Base-by-base conservation (phyloP, 495 filamentous ascomycete species). In the Lasiosphaeria hispida region DNA sequence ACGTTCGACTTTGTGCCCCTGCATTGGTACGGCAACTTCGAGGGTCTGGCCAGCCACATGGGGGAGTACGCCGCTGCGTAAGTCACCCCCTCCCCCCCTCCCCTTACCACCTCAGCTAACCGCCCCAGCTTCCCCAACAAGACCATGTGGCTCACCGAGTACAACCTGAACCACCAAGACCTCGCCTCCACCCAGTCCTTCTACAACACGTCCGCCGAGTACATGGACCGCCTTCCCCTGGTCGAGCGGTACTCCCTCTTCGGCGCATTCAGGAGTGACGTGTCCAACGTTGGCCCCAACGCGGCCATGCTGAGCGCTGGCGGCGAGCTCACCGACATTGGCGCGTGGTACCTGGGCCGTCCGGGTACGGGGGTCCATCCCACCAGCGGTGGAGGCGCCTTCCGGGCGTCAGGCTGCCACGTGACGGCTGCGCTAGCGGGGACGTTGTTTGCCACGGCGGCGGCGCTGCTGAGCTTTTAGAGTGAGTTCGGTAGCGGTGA, bases 21-120 rank as follows among this genome's bases (percentile, higher is more conserved):
- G 33, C 89, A 92, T 63, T 92, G 85, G 85, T 92, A 92, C 62
- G 87, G 86, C 11, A 77, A 85, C 57, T 92, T 90, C 58, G 83
- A 85, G 56, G 89, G 87, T 0, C 62, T 92, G 50, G 86, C 87
- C 7, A 85, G 81, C 58, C 86, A 90, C 64, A 69, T 92, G 53
- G 87, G 87, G 0, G 72, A 84, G 53, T 80, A 87, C 8, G 69
- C 72, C 58, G 81, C 71, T 9, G 72, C 78, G 73, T 81, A 60
- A 17, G 72, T 65, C 35, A 11, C 10, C 52, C 61, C 17, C 51
- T 13, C 10, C 39, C n/a, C 39, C n/a, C 9, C 9, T 35, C 1
- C 44, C 17, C 10, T 17, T 15, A 19, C 43, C 41, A 6, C 33
- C 52, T 7, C 38, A 8, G 14, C 47, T 63, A 15, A 64, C 41